These are phyloP conservation scores for Harringtonia aguacate DNA, from an alignment of 2,329 filamentous ascomycete genomes.

Conservation along the genomic window DNA sequence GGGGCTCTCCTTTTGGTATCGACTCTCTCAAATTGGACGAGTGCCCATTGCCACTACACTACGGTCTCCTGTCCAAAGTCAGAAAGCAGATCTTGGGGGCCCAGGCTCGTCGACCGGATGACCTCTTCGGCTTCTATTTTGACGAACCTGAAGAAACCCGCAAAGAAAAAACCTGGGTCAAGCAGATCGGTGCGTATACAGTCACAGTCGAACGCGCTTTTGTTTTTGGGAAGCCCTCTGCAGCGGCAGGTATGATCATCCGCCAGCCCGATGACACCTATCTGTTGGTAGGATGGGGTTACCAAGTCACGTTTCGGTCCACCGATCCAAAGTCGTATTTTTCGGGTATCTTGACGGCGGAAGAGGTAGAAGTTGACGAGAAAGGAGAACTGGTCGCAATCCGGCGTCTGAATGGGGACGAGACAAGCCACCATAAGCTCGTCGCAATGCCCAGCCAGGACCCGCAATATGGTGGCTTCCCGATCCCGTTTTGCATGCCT, in stretches of 20 bases:
- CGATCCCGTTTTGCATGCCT: too few relatives aligned
- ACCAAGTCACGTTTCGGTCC: too few relatives aligned
- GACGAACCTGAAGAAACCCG: background rate
- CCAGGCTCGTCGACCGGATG: background rate
- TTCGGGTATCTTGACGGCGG: too few relatives aligned
- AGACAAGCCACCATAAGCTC: too few relatives aligned
- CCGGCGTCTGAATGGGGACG: too few relatives aligned
- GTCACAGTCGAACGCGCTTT: background rate
- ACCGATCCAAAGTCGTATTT: too few relatives aligned
- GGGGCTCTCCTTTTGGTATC: slow-evolving; percentile 22
- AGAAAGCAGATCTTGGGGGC: background rate
- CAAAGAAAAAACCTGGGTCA: background rate
- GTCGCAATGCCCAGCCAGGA: too few relatives aligned
- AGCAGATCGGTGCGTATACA: background rate
- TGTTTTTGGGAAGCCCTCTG: background rate
- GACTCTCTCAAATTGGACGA: slow-evolving; percentile 14
- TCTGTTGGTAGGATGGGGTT: background rate
- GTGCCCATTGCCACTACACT: slow-evolving; percentile 15
- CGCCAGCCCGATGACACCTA: background rate
- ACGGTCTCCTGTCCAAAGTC: slow-evolving; percentile 15
- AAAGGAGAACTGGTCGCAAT: too few relatives aligned
- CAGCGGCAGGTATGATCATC: background rate
- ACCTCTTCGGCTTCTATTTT: background rate
- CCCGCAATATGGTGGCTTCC: too few relatives aligned
- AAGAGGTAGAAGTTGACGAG: too few relatives aligned